Percentiles rank a stretch among this genome's conserved stretches.
These are phyloP conservation scores for Venturia nashicola DNA, from an alignment of 2,329 filamentous ascomycete species.

Conservation along the genomic window DNA sequence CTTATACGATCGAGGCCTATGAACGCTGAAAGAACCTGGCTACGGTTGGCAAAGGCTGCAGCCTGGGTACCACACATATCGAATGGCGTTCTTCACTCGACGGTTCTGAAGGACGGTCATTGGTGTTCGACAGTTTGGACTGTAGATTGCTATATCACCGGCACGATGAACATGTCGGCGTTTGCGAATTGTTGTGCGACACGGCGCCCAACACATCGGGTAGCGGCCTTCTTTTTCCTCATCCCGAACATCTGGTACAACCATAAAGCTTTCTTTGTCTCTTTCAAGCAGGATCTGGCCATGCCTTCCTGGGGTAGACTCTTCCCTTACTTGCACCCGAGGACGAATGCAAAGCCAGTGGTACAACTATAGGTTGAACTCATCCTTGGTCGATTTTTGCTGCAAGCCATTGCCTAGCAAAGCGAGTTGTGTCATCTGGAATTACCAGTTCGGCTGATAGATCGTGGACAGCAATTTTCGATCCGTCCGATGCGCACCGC, in stretches of 20 bases:
- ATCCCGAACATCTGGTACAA: background rate
- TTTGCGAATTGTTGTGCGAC: background rate
- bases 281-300: background rate
- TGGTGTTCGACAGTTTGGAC: background rate
- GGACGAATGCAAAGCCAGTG: background rate
- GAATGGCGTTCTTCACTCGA: background rate
- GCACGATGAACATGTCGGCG: background rate
- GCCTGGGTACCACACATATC: background rate
- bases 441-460: background rate
- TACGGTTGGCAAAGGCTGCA: background rate
- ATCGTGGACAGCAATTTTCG: background rate
- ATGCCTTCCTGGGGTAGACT: background rate
- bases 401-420: background rate
- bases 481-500: background rate
- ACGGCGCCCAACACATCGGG: background rate
- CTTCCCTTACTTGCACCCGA: background rate
- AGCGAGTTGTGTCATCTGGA: background rate
- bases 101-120: background rate
- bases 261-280: background rate
- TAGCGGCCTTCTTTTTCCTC: background rate
- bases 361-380: background rate
- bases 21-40: background rate
- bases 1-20: background rate
- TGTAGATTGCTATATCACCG: background rate
- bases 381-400: background rate